Evolutionary conservation across 129 eudicot genomes (phyloP).

Genomic region (Oenanthe sinensis): DNA sequence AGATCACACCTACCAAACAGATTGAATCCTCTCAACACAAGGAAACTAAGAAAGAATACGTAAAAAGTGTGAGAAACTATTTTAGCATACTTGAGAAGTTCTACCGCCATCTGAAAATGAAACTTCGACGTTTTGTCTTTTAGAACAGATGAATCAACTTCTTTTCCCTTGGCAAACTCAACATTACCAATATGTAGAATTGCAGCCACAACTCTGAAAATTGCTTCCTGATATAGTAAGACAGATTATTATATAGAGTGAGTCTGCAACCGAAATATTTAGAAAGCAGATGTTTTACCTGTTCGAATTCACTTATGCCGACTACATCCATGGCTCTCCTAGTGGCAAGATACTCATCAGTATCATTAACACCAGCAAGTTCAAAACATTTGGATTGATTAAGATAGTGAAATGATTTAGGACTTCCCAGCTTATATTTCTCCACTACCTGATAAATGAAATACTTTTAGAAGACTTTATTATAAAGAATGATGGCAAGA

Average conservation of each 20-base stretch:
- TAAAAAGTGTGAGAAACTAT: conserved; percentile 1
- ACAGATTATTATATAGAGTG: neutral
- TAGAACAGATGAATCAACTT: conserved; percentile 76
- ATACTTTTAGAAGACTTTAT: conserved; percentile 11
- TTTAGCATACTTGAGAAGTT: conserved; percentile 57
- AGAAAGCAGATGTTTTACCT: conserved; percentile 33
- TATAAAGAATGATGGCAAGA: neutral
- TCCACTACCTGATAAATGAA: conserved; percentile 56
- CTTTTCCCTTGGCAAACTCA: conserved; percentile 78
- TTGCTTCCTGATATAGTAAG: conserved; percentile 67
- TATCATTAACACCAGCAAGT: conserved; percentile 79
- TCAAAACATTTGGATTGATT: conserved; percentile 78
- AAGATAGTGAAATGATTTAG: conserved; percentile 76
- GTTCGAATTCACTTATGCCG: conserved; percentile 82
- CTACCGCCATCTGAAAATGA: conserved; percentile 74
- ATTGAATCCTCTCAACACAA: conserved; percentile 10
- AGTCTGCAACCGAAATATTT: neutral
- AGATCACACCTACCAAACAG: conserved; percentile 66
- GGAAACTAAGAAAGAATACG: conserved; percentile 5
- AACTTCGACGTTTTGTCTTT: conserved; percentile 84
- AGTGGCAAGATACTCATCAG: conserved; percentile 87
- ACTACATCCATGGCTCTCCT: conserved; percentile 97
- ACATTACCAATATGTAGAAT: conserved; percentile 96
- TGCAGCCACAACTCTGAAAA: conserved; percentile 92
- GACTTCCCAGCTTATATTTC: conserved; percentile 77